Conservation (phyloP, 441 rosid genomes). For the Gossypium trilobum region DNA sequence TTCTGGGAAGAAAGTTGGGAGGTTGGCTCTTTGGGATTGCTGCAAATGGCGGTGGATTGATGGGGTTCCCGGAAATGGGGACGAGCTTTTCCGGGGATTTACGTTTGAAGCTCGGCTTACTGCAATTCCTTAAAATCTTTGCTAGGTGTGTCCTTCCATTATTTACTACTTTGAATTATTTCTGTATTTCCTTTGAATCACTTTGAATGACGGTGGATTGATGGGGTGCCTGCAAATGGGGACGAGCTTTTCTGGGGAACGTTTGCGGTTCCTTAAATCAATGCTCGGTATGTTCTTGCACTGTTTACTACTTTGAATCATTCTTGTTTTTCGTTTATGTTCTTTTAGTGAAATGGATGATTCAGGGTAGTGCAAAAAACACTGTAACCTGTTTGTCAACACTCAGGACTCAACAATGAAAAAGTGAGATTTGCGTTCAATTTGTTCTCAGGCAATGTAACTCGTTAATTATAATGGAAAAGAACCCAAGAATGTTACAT, state of each 20-base stretch:
- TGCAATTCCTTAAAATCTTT: constrained; percentile 35
- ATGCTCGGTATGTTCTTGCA: constrained; percentile 11
- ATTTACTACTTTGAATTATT: not conserved
- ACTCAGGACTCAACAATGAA: not conserved
- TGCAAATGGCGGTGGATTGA: constrained; percentile 78
- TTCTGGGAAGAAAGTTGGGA: constrained; percentile 60
- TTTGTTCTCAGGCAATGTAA: not conserved
- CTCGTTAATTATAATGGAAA: not conserved
- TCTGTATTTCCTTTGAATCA: constrained; percentile 43
- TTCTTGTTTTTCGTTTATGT: constrained; percentile 8
- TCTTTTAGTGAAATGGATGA: not conserved
- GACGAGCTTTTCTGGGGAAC: constrained; percentile 70
- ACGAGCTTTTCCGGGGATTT: constrained; percentile 70
- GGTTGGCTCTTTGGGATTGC: constrained; percentile 70
- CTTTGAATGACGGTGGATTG: constrained; percentile 71
- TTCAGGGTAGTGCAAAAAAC: not conserved
- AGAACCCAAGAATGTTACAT: not conserved
- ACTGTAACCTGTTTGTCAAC: not conserved
- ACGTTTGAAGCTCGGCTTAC: constrained; percentile 54
- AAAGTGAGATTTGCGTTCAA: not conserved
- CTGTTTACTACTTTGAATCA: not conserved
- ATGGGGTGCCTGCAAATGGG: constrained; percentile 46
- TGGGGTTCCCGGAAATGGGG: constrained; percentile 51
- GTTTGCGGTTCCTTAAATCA: constrained; percentile 40
- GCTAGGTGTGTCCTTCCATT: constrained; percentile 9